phyloP scores from a whole-genome alignment of 352 stramenopile species.

The Phytopythium oedochilum region DNA sequence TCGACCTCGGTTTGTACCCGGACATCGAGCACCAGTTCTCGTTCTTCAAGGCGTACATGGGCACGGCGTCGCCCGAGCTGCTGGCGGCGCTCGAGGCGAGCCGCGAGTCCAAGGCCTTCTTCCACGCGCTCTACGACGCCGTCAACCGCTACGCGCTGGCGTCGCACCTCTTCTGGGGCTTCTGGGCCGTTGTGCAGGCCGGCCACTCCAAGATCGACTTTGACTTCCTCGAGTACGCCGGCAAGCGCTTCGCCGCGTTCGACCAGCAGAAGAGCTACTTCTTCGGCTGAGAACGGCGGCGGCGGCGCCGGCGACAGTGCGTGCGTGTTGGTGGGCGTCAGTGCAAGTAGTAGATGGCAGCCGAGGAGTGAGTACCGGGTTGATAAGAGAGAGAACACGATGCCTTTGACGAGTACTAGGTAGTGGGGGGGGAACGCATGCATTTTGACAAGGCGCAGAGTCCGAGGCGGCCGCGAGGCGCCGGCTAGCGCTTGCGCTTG shows the following conservation, averaged over 20 bases:
- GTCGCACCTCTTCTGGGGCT: conserved; percentile 92
- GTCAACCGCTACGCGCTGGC: conserved; percentile 88
- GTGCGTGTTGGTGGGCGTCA: conserved; percentile 7
- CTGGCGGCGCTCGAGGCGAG: conserved; percentile 60
- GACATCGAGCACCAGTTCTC: conserved; percentile 72
- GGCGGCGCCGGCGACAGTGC: no score
- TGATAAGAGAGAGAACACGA: not conserved
- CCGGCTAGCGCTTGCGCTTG: conserved; percentile 80
- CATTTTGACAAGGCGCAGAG: no score
- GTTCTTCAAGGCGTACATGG: conserved; percentile 88
- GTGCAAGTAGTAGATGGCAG: not conserved
- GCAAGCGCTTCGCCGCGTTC: conserved; percentile 79
- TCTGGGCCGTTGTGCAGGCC: conserved; percentile 92
- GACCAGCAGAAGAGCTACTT: conserved; percentile 71
- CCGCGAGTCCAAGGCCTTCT: conserved; percentile 77
- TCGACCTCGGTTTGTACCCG: conserved; percentile 85
- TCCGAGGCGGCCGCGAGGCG: no score
- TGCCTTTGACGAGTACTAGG: not conserved
- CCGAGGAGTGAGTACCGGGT: not conserved
- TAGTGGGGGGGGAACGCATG: no score
- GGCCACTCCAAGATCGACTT: conserved; percentile 89
- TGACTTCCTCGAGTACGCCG: conserved; percentile 84
- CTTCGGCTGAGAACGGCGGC: conserved; percentile 34
- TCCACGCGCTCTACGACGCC: conserved; percentile 74
- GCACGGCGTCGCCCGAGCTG: conserved; percentile 51